phyloP scores from a whole-genome alignment of 305 asterid species.

The Rubia balearica region DNA sequence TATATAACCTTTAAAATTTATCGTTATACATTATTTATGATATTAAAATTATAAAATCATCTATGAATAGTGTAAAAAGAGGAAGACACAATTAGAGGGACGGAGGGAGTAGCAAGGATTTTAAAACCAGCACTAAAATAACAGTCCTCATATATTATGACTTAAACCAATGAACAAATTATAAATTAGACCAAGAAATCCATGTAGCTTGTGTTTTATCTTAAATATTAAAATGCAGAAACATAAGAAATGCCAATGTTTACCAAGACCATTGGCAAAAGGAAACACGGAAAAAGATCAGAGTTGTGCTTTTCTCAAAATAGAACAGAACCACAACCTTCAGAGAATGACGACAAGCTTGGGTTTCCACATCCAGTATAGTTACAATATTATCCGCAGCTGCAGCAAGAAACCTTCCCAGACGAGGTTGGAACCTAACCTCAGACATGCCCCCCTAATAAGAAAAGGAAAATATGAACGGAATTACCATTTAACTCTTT shows the following conservation, averaged over 20 bases:
- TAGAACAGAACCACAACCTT: constrained; percentile 34
- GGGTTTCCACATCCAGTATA: constrained; percentile 76
- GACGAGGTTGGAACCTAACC: constrained; percentile 95
- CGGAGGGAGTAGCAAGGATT: neutral
- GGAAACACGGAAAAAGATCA: neutral
- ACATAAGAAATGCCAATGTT: too few species aligned
- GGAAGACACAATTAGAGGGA: too few species aligned
- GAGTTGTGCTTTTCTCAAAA: neutral
- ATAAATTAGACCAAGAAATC: neutral
- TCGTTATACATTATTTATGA: too few species aligned
- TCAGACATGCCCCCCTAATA: constrained; percentile 74
- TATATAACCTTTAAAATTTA: too few species aligned
- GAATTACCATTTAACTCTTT: neutral
- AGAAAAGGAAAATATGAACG: constrained; percentile 1
- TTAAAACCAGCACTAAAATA: neutral
- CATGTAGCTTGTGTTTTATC: neutral
- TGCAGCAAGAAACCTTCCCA: constrained; percentile 88
- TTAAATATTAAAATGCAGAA: neutral
- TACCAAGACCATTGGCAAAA: neutral
- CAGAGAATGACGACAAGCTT: constrained; percentile 67
- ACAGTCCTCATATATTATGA: neutral
- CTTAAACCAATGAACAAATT: neutral
- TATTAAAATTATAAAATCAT: too few species aligned
- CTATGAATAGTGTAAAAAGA: too few species aligned
- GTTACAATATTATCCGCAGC: constrained; percentile 85